A percentile compares a stretch with the other conserved stretches of the same genome.
phyloP scores from a whole-genome alignment of 371 early-diverging fungal species.

The Mucor saturninus region DNA sequence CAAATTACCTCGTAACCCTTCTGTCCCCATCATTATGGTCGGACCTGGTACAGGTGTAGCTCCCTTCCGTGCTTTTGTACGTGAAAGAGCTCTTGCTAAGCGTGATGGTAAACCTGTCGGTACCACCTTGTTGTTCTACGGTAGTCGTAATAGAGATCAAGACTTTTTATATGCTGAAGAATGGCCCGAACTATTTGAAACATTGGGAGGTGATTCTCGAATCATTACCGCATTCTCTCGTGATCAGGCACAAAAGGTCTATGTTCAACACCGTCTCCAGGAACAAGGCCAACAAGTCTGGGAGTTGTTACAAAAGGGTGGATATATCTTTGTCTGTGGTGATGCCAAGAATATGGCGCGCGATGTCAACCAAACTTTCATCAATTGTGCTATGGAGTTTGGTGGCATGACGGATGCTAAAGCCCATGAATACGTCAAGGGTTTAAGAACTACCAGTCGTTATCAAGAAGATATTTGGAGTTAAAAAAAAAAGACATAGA shows the following conservation, averaged over 20 bases:
- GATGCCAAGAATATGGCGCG: slow-evolving; percentile 97
- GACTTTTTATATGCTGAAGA: slow-evolving; percentile 93
- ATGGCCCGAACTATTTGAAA: slow-evolving; percentile 67
- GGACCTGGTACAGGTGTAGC: slow-evolving; percentile 99
- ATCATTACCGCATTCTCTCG: slow-evolving; percentile 91
- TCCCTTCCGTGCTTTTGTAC: slow-evolving; percentile 95
- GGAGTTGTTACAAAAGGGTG: slow-evolving; percentile 72
- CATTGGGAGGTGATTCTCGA: slow-evolving; percentile 61
- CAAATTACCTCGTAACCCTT: slow-evolving; percentile 80
- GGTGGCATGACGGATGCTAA: slow-evolving; percentile 74
- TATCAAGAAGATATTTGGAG: slow-evolving; percentile 97
- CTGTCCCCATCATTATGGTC: slow-evolving; percentile 92
- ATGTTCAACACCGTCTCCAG: slow-evolving; percentile 83
- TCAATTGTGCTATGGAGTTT: slow-evolving; percentile 67
- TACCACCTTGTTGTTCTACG: slow-evolving; percentile 89
- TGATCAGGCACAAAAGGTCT: slow-evolving; percentile 78
- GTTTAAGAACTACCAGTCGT: slow-evolving; percentile 77
- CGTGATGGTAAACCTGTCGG: slow-evolving; percentile 70
- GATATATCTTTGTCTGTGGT: slow-evolving; percentile 91
- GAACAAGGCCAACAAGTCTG: slow-evolving; percentile 74
- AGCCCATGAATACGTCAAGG: slow-evolving; percentile 82
- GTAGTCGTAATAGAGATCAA: slow-evolving; percentile 81
- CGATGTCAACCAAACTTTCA: slow-evolving; percentile 81
- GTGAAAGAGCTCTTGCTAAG: slow-evolving; percentile 79
- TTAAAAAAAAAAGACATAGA: slow-evolving; percentile 35